Evolutionary conservation across 805 yeast genomes (phyloP), one percentile per base, ranked within the genome.

Genomic region (Brettanomyces nanus): DNA sequence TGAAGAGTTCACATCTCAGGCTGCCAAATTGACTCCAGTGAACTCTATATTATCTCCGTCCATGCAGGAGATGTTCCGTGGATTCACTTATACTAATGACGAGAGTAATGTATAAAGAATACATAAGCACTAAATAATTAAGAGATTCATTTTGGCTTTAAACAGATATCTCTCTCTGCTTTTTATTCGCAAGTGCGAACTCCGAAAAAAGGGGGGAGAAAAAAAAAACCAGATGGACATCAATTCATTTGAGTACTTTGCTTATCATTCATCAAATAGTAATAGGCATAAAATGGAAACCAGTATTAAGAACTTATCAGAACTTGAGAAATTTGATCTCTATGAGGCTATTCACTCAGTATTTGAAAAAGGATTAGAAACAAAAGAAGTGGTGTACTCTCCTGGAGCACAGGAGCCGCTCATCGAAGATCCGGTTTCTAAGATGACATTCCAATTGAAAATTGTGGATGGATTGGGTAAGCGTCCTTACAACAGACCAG

Each of bases 31-130:
- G 60, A 92, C 98, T 1, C 98, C 98, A 2, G 89, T 92, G 35
- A 90, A 86, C 43, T 81, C 95, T 22, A 79, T 84, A 5, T 68
- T 92, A 52, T 81, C 92, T 11, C 76, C 92, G 2, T 75, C 80
- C 20, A 81, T 83, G 77, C 98, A 92, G 68, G 97, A 92, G 53
- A 94, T 86, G 65, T 92, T 92, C 73, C 77, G 97, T 51, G 98
- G 98, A 3, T 92, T 92, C 64, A 86, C 97, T 2, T 90, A 87
- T 59, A 76, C 83, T 51, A 74, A 82, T 21, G 87, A 80, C 36
- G 77, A 75, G 22, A 47, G 40, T 34, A 42, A 45, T 11, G 35
- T 45, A n/a, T n/a, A n/a, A n/a, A n/a, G 26, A 45, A 28, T 39
- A 31, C 36, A 36, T 10, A 13, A 25, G 11, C 27, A 25, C 27